Base-by-base conservation (phyloP, 176 grass and related monocot genomes). In the Oryza punctata region DNA sequence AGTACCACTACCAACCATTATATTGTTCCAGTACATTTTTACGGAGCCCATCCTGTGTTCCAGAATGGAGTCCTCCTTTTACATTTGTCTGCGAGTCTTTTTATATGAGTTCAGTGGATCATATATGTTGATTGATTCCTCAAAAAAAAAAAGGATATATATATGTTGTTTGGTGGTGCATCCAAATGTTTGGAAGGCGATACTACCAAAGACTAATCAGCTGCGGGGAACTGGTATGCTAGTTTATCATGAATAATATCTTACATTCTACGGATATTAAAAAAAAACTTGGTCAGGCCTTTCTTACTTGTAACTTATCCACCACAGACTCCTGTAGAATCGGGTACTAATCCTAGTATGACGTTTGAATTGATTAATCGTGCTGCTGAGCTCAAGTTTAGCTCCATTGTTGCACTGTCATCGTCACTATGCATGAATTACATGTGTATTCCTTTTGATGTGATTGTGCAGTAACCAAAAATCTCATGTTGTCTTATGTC, bases 401-500 rank as follows among this genome's bases (percentile, higher is more conserved):
- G 2, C n/a, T 23, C 57, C 57, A 27, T 30, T 57, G 52, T 21
- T 16, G 21, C 41, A 19, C 0, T 81, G n/a, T 81, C 26, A 2
- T 61, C 9, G 0, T 57, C 46, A 28, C 2, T 46, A 47, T 73
- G 12, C 38, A n/a, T 47, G 38, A 73, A 65, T 16, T 24, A 12
- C n/a, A 63, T 72, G 70, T 49, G 81, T 12, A 26, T 38, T 65
- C 0, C 9, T 35, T 35, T 45, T 50, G 57, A 83, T 49, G n/a
- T 82, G 52, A 15, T 70, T 59, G 49, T 37, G 46, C 19, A 40
- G 65, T 72, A 75, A 66, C 41, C 18, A 43, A 49, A 66, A 83
- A 71, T 46, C 24, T 27, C 69, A 46, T 82, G 33, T 57, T n/a
- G 2, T 40, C 66, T 81, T 38, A 21, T 60, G 14, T 26, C 57